Conservation (phyloP, 257 asterid genomes). For the Solanum bulbocastanum region DNA sequence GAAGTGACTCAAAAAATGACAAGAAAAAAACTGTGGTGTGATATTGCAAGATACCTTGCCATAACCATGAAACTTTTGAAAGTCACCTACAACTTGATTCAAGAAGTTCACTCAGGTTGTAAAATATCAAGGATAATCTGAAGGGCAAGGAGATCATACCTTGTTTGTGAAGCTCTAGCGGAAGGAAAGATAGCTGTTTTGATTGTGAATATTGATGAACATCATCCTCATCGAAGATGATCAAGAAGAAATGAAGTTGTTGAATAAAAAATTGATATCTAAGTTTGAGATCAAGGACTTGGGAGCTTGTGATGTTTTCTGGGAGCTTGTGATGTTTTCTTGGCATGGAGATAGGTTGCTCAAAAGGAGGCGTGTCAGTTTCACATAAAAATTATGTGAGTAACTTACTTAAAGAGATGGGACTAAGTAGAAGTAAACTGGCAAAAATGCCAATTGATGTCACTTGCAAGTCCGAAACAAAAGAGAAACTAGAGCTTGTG, state of each 20-base stretch:
- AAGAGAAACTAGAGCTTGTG: not conserved
- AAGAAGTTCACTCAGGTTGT: not conserved
- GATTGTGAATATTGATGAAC: not conserved
- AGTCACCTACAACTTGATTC: not conserved
- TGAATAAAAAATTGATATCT: not conserved
- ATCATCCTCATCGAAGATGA: not conserved
- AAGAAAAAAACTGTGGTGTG: not conserved
- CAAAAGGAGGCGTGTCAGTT: not conserved
- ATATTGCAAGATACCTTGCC: not conserved
- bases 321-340: not conserved
- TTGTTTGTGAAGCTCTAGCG: not conserved
- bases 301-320: not conserved
- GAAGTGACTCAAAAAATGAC: not conserved
- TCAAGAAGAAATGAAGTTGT: not conserved
- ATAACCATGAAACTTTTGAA: not conserved
- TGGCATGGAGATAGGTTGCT: not conserved
- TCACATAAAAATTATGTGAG: not conserved
- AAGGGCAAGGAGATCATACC: not conserved
- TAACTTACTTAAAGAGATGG: not conserved
- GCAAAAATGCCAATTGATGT: not conserved
- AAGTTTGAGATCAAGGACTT: not conserved
- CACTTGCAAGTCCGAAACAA: not conserved
- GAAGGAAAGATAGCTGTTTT: not conserved
- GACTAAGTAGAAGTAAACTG: not conserved
- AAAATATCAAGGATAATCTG: not conserved